Conservation (phyloP, 2,329 filamentous ascomycete genomes). For the Xylaria sp. region DNA sequence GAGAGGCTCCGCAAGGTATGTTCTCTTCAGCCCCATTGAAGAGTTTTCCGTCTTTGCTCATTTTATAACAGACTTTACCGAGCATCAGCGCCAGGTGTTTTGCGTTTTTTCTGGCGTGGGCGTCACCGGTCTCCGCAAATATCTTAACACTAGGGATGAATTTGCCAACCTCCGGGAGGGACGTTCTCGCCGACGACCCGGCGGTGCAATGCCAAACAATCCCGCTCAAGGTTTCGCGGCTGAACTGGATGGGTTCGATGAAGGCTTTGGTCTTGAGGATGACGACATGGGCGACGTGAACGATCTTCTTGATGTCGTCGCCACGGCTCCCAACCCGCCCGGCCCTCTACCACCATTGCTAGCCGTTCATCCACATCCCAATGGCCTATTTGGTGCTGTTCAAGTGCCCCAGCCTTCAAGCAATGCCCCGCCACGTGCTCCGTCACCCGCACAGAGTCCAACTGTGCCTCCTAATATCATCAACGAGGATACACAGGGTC, state of each 20-base stretch:
- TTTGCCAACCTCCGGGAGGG: slow-evolving; percentile 38
- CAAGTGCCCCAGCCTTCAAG: neutral
- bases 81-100: slow-evolving; percentile 91
- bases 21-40: neutral
- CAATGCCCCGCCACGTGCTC: too few species aligned
- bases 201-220: slow-evolving; percentile 11
- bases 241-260: slow-evolving; percentile 30
- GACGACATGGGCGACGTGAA: slow-evolving; percentile 35
- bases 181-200: slow-evolving; percentile 16
- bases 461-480: slow-evolving; percentile 26
- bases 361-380: slow-evolving; percentile 11
- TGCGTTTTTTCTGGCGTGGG: slow-evolving; percentile 93
- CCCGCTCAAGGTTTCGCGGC: slow-evolving; percentile 9
- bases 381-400: neutral
- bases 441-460: slow-evolving; percentile 19
- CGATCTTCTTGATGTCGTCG: slow-evolving; percentile 29
- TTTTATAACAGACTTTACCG: slow-evolving; percentile 70
- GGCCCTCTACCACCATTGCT: slow-evolving; percentile 26
- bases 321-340: slow-evolving; percentile 17
- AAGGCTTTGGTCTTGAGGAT: slow-evolving; percentile 30
- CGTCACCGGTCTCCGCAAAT: slow-evolving; percentile 69
- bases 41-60: slow-evolving; percentile 24
- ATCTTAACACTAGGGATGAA: slow-evolving; percentile 58
- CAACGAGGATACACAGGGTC: slow-evolving; percentile 15
- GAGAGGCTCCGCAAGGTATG: slow-evolving; percentile 71